phyloP scores from a whole-genome alignment of 805 yeast species.

The Nematodospora valgi region DNA sequence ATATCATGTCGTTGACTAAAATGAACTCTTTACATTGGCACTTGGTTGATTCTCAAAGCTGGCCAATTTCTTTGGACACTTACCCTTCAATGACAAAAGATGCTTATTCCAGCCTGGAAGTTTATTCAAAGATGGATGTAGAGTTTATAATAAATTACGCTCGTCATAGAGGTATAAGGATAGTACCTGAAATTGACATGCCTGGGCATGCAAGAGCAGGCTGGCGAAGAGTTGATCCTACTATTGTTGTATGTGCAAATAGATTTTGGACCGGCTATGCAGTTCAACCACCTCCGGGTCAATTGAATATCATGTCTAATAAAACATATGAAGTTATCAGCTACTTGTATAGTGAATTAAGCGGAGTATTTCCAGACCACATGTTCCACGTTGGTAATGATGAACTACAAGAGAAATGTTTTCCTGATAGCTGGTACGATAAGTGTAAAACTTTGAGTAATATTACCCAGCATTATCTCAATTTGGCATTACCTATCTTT shows the following conservation, averaged over 20 bases:
- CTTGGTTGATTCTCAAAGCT: constrained; percentile 35
- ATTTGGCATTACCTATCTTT: constrained; percentile 32
- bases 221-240: constrained; percentile 27
- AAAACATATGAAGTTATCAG: constrained; percentile 30
- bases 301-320: constrained; percentile 30
- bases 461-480: constrained; percentile 32
- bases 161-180: constrained; percentile 32
- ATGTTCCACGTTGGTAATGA: constrained; percentile 43
- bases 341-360: constrained; percentile 31
- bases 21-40: constrained; percentile 43
- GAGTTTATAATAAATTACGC: constrained; percentile 28
- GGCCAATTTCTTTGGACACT: constrained; percentile 32
- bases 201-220: constrained; percentile 43
- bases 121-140: constrained; percentile 26
- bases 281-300: constrained; percentile 41
- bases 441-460: constrained; percentile 26
- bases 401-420: constrained; percentile 33
- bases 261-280: constrained; percentile 26
- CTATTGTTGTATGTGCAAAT: constrained; percentile 28
- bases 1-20: constrained; percentile 34
- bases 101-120: constrained; percentile 32
- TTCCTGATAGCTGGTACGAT: constrained; percentile 23
- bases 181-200: constrained; percentile 40
- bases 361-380: constrained; percentile 28
- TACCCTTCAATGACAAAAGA: constrained; percentile 38